phyloP scores from a whole-genome alignment of 2,329 filamentous ascomycete genomes.

The Cordyceps cicadae region DNA sequence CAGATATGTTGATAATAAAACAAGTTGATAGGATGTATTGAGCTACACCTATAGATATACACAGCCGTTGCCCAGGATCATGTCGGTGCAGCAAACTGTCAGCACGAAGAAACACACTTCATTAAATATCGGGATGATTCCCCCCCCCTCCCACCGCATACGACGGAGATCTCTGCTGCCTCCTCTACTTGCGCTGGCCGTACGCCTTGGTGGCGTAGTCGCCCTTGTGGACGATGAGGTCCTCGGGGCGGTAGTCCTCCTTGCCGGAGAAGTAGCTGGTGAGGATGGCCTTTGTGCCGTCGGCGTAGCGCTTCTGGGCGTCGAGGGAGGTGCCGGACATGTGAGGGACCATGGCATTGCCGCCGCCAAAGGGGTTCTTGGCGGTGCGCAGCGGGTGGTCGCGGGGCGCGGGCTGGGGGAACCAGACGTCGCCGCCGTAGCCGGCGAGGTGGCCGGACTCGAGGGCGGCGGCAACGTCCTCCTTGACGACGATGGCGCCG shows the following conservation, averaged over 20 bases:
- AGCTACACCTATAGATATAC: slow-evolving; percentile 7
- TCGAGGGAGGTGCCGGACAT: slow-evolving; percentile 99
- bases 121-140: neutral
- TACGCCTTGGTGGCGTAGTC: slow-evolving; percentile 95
- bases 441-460: slow-evolving; percentile 85
- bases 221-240: slow-evolving; percentile 82
- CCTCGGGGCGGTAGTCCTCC: slow-evolving; percentile 80
- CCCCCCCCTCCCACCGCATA: neutral
- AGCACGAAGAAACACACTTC: neutral
- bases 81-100: slow-evolving; percentile 2
- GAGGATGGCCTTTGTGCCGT: slow-evolving; percentile 82
- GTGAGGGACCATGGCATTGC: slow-evolving; percentile 98
- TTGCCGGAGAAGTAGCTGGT: slow-evolving; percentile 83
- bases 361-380: slow-evolving; percentile 90
- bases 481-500: slow-evolving; percentile 98
- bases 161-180: too few species aligned
- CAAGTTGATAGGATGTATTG: slow-evolving; percentile 4
- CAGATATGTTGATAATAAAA: neutral
- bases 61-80: slow-evolving; percentile 10
- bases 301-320: slow-evolving; percentile 85
- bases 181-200: slow-evolving; percentile 55
- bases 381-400: slow-evolving; percentile 90
- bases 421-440: slow-evolving; percentile 89
- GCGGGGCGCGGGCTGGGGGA: slow-evolving; percentile 90
- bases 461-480: slow-evolving; percentile 91